Evolutionary conservation across 257 asterid species (phyloP).

Genomic region (Rauvolfia tetraphylla): DNA sequence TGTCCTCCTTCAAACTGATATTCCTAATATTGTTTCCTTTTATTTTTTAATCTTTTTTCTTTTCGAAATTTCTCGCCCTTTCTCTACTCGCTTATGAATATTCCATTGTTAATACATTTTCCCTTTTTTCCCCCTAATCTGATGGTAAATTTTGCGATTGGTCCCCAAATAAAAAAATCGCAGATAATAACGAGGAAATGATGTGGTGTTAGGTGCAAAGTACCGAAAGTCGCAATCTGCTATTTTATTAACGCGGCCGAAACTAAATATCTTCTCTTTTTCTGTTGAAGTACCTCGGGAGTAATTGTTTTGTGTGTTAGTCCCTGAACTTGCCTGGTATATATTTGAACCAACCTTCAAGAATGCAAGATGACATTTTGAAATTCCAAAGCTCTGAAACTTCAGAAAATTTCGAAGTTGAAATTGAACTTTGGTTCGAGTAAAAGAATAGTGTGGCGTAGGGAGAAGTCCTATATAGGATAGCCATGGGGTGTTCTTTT

Average conservation of each 20-base stretch:
- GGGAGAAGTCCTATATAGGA: too few relatives aligned
- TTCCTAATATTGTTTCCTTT: constrained; percentile 10
- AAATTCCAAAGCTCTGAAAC: too few relatives aligned
- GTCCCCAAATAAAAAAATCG: not conserved
- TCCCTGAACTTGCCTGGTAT: not conserved
- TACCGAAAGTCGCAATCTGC: constrained; percentile 2
- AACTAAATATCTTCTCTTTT: not conserved
- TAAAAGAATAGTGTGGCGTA: too few relatives aligned
- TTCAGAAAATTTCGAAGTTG: too few relatives aligned
- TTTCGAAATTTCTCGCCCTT: not conserved
- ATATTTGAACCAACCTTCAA: not conserved
- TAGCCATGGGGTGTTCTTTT: too few relatives aligned
- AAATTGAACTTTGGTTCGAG: too few relatives aligned
- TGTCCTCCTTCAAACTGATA: constrained; percentile 37
- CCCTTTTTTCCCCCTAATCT: not conserved
- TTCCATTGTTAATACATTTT: constrained; percentile 20
- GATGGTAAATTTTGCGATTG: not conserved
- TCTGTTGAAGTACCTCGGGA: not conserved
- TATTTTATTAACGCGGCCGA: constrained; percentile 2
- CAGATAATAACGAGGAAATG: not conserved
- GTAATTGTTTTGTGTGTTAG: not conserved
- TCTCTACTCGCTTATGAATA: constrained; percentile 15
- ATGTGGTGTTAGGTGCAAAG: constrained; percentile 8
- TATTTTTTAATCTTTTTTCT: too few relatives aligned
- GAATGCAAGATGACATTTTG: too few relatives aligned